These are phyloP conservation scores for Penicillium sp. DNA, from an alignment of 2,329 filamentous ascomycete species.

Conservation along the genomic window DNA sequence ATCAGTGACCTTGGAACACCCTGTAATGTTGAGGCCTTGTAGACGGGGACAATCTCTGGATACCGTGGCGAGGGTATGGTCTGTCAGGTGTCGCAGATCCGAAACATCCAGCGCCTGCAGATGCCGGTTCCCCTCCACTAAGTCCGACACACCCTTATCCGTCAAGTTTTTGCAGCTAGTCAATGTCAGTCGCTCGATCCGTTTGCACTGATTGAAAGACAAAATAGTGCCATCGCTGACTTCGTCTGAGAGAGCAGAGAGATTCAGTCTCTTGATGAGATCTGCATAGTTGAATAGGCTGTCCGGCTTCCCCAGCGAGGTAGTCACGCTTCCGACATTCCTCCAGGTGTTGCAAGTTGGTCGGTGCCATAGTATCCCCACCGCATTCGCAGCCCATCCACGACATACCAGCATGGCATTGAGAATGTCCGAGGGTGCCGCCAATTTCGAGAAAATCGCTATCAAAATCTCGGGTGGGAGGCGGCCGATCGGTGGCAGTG, in stretches of 20 bases:
- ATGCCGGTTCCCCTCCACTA: conserved; percentile 75
- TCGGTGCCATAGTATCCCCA: conserved; percentile 91
- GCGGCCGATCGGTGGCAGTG: conserved; percentile 66
- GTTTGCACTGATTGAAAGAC: conserved; percentile 79
- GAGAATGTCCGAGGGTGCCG: conserved; percentile 71
- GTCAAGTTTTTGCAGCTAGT: conserved; percentile 85
- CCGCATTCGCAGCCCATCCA: conserved; percentile 86
- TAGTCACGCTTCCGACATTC: conserved; percentile 77
- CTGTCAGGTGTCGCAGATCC: conserved; percentile 74
- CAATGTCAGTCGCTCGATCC: conserved; percentile 87
- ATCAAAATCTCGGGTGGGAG: conserved; percentile 95
- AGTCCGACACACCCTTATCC: conserved; percentile 75
- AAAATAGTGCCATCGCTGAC: conserved; percentile 88
- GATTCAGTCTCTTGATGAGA: conserved; percentile 87
- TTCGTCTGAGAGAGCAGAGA: conserved; percentile 71
- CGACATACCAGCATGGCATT: conserved; percentile 93
- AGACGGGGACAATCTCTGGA: conserved; percentile 79
- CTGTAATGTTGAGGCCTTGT: conserved; percentile 90
- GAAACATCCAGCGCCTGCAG: conserved; percentile 90
- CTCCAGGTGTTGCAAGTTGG: conserved; percentile 85
- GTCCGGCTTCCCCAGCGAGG: conserved; percentile 68
- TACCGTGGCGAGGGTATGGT: conserved; percentile 73
- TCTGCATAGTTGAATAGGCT: conserved; percentile 87
- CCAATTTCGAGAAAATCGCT: conserved; percentile 82
- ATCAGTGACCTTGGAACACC: conserved; percentile 80